These are phyloP conservation scores for Aquilaria sinensis DNA, from an alignment of 345 rosid species.

Conservation along the genomic window DNA sequence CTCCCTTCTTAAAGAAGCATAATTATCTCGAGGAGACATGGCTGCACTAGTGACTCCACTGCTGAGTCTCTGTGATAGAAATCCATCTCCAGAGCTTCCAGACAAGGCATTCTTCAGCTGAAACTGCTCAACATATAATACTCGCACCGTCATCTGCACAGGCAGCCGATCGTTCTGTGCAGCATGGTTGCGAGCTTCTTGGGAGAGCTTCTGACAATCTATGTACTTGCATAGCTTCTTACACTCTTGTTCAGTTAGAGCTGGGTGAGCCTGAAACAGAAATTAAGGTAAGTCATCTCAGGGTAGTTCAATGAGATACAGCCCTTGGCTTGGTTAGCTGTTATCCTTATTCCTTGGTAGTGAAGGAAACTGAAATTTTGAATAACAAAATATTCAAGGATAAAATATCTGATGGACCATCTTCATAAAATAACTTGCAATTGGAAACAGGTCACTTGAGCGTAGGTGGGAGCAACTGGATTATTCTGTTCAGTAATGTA, in stretches of 20 bases:
- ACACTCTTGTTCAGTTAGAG: constrained; percentile 53
- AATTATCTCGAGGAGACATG: constrained; percentile 67
- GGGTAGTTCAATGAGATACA: no score
- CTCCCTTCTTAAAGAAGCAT: constrained; percentile 65
- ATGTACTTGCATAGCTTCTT: constrained; percentile 62
- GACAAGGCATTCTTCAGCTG: constrained; percentile 62
- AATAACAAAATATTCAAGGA: no score
- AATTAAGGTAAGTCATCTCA: no score
- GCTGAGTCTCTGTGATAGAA: constrained; percentile 59
- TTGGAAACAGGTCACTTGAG: no score
- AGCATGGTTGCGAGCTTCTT: constrained; percentile 53
- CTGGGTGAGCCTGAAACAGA: constrained; percentile 52
- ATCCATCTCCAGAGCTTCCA: constrained; percentile 57
- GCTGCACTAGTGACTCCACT: constrained; percentile 70
- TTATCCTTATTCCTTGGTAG: no score
- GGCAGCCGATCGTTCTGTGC: constrained; percentile 66
- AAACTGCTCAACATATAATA: constrained; percentile 63
- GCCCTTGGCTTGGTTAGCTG: no score
- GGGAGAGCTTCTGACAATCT: constrained; percentile 59
- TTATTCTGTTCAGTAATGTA: no score
- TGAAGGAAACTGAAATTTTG: no score
- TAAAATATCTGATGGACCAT: no score
- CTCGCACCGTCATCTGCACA: constrained; percentile 47
- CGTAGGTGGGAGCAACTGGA: no score
- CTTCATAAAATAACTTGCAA: no score